These are phyloP conservation scores for Colletotrichum neosansevieriae DNA, from an alignment of 2,329 filamentous ascomycete genomes.

Conservation along the genomic window DNA sequence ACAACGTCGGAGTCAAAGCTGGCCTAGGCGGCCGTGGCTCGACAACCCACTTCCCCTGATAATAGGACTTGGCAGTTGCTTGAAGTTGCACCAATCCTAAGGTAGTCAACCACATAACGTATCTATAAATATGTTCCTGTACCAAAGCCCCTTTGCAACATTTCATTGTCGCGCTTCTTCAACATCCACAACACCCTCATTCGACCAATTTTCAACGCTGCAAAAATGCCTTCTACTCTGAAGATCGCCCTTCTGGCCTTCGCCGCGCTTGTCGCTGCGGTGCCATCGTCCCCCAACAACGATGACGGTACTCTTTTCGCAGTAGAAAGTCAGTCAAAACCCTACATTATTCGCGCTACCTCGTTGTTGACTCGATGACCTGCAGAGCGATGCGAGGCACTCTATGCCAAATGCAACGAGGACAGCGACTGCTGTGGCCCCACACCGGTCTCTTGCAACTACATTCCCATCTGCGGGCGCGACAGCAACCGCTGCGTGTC, in stretches of 20 bases:
- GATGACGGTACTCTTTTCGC: constrained; percentile 10
- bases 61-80: not conserved
- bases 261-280: not conserved
- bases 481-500: constrained; percentile 5
- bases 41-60: not conserved
- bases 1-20: rapidly evolving
- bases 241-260: constrained; percentile 1
- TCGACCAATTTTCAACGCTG: not conserved
- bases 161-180: not conserved
- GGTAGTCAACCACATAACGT: not conserved
- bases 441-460: not conserved
- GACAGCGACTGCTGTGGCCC: constrained; percentile 14
- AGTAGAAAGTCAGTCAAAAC: constrained; percentile 6
- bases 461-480: constrained; percentile 11
- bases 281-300: constrained; percentile 5
- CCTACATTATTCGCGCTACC: not conserved
- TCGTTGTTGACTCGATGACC: not conserved
- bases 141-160: not conserved
- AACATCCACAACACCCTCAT: not conserved
- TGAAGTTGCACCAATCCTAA: not conserved
- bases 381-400: constrained; percentile 14
- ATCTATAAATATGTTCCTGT: not conserved
- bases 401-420: constrained; percentile 1
- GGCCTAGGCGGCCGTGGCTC: not conserved
- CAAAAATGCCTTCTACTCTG: not conserved